A percentile compares a stretch with the other conserved stretches of the same genome.
These are phyloP conservation scores for Rutidosis leptorrhynchoides DNA, from an alignment of 129 eudicot species.

Conservation along the genomic window DNA sequence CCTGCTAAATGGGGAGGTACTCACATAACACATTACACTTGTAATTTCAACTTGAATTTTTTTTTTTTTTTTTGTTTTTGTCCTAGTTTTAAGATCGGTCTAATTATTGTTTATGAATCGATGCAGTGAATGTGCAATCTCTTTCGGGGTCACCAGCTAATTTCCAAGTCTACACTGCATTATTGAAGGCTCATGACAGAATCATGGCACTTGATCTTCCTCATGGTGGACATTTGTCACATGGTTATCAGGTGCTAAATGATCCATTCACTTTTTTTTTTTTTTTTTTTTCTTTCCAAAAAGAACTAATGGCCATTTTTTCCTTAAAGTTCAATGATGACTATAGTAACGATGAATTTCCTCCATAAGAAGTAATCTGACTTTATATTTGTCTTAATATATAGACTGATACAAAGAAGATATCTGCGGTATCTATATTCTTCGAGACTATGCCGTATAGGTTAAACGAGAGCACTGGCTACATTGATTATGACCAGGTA, in stretches of 20 bases:
- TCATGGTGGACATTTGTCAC: constrained; percentile 98
- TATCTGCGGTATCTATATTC: constrained; percentile 90
- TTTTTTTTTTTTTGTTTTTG: too few relatives aligned
- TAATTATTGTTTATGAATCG: constrained; percentile 17
- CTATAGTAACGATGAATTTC: too few relatives aligned
- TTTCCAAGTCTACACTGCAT: constrained; percentile 92
- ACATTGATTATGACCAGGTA: constrained; percentile 96
- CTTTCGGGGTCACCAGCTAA: constrained; percentile 95
- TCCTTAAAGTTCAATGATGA: too few relatives aligned
- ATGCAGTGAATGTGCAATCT: constrained; percentile 95
- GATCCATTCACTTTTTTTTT: background rate
- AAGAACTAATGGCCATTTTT: background rate
- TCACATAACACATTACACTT: background rate
- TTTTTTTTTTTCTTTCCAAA: too few relatives aligned
- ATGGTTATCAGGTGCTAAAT: constrained; percentile 82
- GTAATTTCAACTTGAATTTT: background rate
- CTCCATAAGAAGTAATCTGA: constrained; percentile 15
- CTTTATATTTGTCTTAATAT: constrained; percentile 3
- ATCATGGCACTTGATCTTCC: constrained; percentile 99
- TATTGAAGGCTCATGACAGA: constrained; percentile 93
- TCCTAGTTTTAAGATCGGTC: background rate
- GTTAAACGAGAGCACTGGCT: constrained; percentile 90
- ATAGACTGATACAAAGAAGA: constrained; percentile 97
- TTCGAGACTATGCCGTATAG: constrained; percentile 99
- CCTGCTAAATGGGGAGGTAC: constrained; percentile 99